Percentiles rank a stretch among this genome's conserved stretches.
phyloP scores from a whole-genome alignment of 2,329 filamentous ascomycete genomes.

The Laburnicola sp. region DNA sequence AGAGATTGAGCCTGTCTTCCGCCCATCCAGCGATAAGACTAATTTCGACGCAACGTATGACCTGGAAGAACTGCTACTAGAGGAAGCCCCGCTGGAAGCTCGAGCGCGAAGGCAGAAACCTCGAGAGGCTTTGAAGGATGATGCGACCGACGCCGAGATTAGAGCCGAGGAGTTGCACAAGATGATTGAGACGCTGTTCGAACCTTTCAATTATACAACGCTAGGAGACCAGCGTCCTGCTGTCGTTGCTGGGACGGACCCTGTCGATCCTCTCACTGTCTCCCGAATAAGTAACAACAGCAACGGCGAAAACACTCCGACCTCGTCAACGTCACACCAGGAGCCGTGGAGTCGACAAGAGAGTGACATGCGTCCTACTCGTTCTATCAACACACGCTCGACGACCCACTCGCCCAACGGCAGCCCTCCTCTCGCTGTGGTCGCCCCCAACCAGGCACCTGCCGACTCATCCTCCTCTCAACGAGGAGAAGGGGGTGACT shows the following conservation, averaged over 20 bases:
- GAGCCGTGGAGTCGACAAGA: slow-evolving; percentile 43
- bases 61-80: slow-evolving; percentile 86
- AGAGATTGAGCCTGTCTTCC: slow-evolving; percentile 86
- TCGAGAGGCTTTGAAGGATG: slow-evolving; percentile 84
- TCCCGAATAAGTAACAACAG: slow-evolving; percentile 42
- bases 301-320: slow-evolving; percentile 37
- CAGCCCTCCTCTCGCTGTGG: slow-evolving; percentile 49
- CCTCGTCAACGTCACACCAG: slow-evolving; percentile 35
- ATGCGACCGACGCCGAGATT: slow-evolving; percentile 93
- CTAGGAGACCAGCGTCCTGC: slow-evolving; percentile 71
- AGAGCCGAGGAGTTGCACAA: slow-evolving; percentile 90
- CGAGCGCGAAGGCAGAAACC: slow-evolving; percentile 92
- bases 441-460: slow-evolving; percentile 29
- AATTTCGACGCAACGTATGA: slow-evolving; percentile 99
- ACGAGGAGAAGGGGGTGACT: slow-evolving; percentile 41
- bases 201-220: slow-evolving; percentile 91
- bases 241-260: slow-evolving; percentile 31
- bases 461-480: slow-evolving; percentile 38
- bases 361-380: slow-evolving; percentile 42
- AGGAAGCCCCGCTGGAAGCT: slow-evolving; percentile 93
- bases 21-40: slow-evolving; percentile 94
- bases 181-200: slow-evolving; percentile 92
- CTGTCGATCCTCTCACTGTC: slow-evolving; percentile 32
- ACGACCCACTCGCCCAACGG: slow-evolving; percentile 54
- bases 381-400: slow-evolving; percentile 45